phyloP scores from a whole-genome alignment of 2,329 filamentous ascomycete genomes.

The Xylaria sp. region DNA sequence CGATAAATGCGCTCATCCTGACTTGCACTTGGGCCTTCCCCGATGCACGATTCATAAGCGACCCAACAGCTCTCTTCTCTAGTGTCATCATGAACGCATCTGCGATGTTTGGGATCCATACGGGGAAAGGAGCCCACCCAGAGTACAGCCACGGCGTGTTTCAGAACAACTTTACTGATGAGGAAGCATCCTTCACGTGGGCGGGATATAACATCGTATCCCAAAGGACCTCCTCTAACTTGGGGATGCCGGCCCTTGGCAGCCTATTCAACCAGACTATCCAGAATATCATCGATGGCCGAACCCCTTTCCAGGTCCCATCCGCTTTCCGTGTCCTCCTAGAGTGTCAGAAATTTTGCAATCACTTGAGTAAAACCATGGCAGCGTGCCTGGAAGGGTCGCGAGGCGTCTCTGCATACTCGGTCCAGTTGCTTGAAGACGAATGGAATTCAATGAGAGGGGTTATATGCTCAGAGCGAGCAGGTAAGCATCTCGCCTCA shows the following conservation, averaged over 20 bases:
- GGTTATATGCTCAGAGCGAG: conserved; percentile 49
- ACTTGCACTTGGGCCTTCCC: conserved; percentile 56
- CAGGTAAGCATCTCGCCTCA: conserved; percentile 41
- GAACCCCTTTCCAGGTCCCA: conserved; percentile 44
- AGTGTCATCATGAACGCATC: conserved; percentile 51
- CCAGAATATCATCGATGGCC: conserved; percentile 48
- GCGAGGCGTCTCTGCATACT: conserved; percentile 49
- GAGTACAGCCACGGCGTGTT: conserved; percentile 51
- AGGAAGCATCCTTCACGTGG: conserved; percentile 58
- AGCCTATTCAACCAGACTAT: conserved; percentile 53
- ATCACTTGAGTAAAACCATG: conserved; percentile 52
- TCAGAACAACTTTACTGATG: conserved; percentile 49
- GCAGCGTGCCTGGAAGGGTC: conserved; percentile 50
- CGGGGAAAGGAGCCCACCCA: conserved; percentile 52
- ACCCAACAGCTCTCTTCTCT: conserved; percentile 53
- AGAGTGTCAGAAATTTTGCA: conserved; percentile 54
- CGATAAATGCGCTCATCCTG: conserved; percentile 56
- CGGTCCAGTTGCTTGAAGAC: conserved; percentile 53
- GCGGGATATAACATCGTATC: conserved; percentile 55
- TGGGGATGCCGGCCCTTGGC: conserved; percentile 50
- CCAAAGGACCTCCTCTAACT: conserved; percentile 50
- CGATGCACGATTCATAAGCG: conserved; percentile 53
- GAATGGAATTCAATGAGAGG: conserved; percentile 54
- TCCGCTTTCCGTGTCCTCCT: conserved; percentile 50
- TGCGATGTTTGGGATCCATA: conserved; percentile 54